Evolutionary conservation across 2,329 filamentous ascomycete genomes (phyloP), one percentile per base, ranked within the genome.

Genomic region (Pseudogymnoascus sp.): DNA sequence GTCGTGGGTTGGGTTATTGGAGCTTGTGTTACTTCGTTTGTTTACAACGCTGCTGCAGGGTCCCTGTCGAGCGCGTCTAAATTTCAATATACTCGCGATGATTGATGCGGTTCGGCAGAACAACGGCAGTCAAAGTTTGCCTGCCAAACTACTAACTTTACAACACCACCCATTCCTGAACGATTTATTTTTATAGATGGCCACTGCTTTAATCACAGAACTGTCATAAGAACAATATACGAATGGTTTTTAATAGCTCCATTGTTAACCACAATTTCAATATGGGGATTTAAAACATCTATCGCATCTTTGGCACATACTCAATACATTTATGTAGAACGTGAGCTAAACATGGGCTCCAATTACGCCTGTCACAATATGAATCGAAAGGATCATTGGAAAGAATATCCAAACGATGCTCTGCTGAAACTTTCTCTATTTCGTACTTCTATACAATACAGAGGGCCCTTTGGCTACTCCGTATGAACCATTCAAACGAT

Each of bases 371-470:
- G 14, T 50, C 43, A 30, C 43, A 28, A 50, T 30, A n/a, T 50
- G 22, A 30, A 14, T 50, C 16, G 1, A 50, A 47, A 30, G 28
- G 30, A 30, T 6, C 14, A 28, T 50, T 50, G 14, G 30, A 30
- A 30, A n/a, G 22, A 30, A 50, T 50, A 50, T 50, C 28, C 43
- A 50, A 30, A 50, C 22, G 16, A 50, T 22, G 25, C 14, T 3
- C 25, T 30, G 25, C 22, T 28, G 43, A 50, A 50, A 50, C 43
- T 50, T 50, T n/a, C 43, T 50, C 36, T 58, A 38, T 38, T 58
- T 38, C 30, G 36, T 58, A 35, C 30, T 58, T 58, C 54, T 58
- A 38, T 58, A 58, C 54, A 58, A 58, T 58, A 58, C 36, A 38
- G 54, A 58, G 54, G 30, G 54, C 30, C 36, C 16, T 58, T 38